Evolutionary conservation across 2,329 filamentous ascomycete genomes (phyloP), one percentile per base, ranked within the genome.

Genomic region (Mollisiaceae sp.): DNA sequence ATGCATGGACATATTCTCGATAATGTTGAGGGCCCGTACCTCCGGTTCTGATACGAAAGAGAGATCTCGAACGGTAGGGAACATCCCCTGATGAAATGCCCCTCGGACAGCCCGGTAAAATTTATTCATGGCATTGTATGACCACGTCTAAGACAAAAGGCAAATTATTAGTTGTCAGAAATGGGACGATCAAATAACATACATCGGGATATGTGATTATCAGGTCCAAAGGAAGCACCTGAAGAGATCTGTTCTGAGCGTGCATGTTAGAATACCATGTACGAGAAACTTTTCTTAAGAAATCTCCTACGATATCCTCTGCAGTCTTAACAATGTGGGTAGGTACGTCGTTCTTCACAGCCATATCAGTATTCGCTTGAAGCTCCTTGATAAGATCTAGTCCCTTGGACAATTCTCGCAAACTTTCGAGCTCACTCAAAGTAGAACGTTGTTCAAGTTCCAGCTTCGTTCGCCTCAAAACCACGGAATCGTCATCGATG

Each of bases 201-300:
- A 58, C 60, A 20, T 39, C 60, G 47, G 60, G 60, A 58, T 63
- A 41, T 2, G 60, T 63, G 24, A 63, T 58, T 5, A 63, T 39
- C 4, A 63, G 20, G 47, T 63, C 60, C 15, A 63, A 22, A 9
- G 50, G 50, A 35, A 63, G 39, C 8, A 20, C 15, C 12, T 57
- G 11, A 11, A 38, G 22, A 36, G 6, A 22, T 27, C 22, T 36
- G 8, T 36, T 18, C 24, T 43, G 35, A 18, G 20, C 8, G 3
- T 4, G 27, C 60, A 62, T 56, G 35, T 57, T 15, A 12, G 47
- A 11, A 8, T 27, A 47, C 50, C 36, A 63, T 14, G 8, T 38
- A 18, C 39, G 45, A 12, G 54, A 12, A 4, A 63, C 27, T 36
- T 50, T 58, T 12, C n/a, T 32, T 11, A 63, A 20, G 36, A 58